Evolutionary conservation across 352 stramenopile genomes (phyloP).

Genomic region (Nothophytophthora sp.): DNA sequence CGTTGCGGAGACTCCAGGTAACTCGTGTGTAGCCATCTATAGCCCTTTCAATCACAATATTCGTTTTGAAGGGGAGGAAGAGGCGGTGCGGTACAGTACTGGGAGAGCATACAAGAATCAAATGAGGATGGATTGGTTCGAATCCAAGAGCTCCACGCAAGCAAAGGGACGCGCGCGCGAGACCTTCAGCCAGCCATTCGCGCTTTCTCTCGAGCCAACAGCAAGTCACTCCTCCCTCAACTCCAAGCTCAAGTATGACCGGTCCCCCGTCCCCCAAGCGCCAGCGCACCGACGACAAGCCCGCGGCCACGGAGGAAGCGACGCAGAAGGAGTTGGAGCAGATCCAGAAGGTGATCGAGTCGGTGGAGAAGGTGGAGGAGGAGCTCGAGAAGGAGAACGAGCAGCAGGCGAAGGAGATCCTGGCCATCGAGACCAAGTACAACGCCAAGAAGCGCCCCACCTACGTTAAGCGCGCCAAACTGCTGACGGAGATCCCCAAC

Average conservation of each 20-base stretch:
- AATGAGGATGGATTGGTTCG: too few relatives aligned
- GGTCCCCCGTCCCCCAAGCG: slow-evolving; percentile 69
- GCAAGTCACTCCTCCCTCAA: too few relatives aligned
- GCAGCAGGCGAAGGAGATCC: slow-evolving; percentile 62
- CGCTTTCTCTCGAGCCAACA: neutral
- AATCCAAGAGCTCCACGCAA: too few relatives aligned
- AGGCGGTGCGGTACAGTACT: neutral
- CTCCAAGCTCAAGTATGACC: slow-evolving; percentile 52
- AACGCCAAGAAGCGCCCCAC: slow-evolving; percentile 66
- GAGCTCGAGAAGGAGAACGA: slow-evolving; percentile 68
- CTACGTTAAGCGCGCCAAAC: slow-evolving; percentile 67
- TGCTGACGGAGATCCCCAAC: slow-evolving; percentile 59
- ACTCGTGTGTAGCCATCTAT: too few relatives aligned
- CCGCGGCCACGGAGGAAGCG: slow-evolving; percentile 10
- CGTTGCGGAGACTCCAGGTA: too few relatives aligned
- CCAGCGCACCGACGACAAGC: slow-evolving; percentile 66
- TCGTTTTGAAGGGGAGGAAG: slow-evolving; percentile 12
- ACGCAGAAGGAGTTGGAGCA: slow-evolving; percentile 36
- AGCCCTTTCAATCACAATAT: slow-evolving; percentile 14
- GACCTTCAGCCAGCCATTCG: slow-evolving; percentile 19
- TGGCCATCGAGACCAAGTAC: slow-evolving; percentile 79
- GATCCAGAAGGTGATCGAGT: slow-evolving; percentile 59
- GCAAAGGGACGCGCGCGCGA: slow-evolving; percentile 7
- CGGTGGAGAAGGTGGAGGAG: slow-evolving; percentile 52
- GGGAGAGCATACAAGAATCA: too few relatives aligned